Evolutionary conservation across 306 rosid species (phyloP).

Genomic region (Erythrophleum fordii): DNA sequence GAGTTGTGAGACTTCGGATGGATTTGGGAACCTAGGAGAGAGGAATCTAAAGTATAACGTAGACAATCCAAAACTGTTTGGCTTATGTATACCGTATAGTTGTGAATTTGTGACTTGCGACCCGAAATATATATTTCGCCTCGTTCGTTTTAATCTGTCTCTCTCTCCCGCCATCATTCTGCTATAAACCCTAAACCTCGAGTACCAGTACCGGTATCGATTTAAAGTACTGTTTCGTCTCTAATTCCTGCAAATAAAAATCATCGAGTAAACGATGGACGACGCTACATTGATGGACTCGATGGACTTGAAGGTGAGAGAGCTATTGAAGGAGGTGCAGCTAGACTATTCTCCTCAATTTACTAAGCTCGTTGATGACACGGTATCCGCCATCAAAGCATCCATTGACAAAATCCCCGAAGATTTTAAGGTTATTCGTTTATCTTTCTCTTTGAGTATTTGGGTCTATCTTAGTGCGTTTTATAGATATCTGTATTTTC

Average conservation of each 20-base stretch:
- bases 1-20: no score
- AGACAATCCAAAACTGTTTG: no score
- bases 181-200: slow-evolving; percentile 6
- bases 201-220: neutral
- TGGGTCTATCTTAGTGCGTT: neutral
- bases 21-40: no score
- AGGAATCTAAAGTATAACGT: no score
- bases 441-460: neutral
- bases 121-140: neutral
- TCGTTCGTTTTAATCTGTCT: neutral
- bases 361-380: slow-evolving; percentile 55
- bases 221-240: neutral
- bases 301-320: slow-evolving; percentile 62
- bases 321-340: slow-evolving; percentile 72
- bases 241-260: no score
- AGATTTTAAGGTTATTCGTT: slow-evolving; percentile 51
- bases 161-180: slow-evolving; percentile 16
- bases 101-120: no score
- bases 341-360: slow-evolving; percentile 48
- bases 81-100: no score
- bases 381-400: slow-evolving; percentile 57
- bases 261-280: slow-evolving; percentile 36
- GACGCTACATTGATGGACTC: slow-evolving; percentile 37
- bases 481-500: neutral
- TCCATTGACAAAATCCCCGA: slow-evolving; percentile 65